Evolutionary conservation across 441 rosid genomes (phyloP).

Genomic region (Brassica balearica): DNA sequence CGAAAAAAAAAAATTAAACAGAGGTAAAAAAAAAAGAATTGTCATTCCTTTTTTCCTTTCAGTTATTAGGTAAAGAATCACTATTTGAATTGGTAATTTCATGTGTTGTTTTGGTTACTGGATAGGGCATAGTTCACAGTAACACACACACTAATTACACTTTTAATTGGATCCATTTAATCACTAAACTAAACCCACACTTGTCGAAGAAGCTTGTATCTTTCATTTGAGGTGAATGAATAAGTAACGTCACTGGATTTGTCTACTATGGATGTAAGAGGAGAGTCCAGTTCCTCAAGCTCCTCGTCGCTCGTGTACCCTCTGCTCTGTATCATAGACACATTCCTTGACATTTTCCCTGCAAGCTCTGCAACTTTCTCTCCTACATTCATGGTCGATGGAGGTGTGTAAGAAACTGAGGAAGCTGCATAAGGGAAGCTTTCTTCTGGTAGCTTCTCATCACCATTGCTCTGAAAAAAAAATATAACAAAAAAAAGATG

Average conservation of each 20-base stretch:
- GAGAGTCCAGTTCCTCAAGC: constrained; percentile 78
- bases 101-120: background rate
- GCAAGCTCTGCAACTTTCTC: constrained; percentile 68
- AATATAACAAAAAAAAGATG: constrained; percentile 10
- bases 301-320: constrained; percentile 94
- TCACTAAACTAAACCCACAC: constrained; percentile 55
- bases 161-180: constrained; percentile 8
- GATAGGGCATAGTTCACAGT: background rate
- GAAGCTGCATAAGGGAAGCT: constrained; percentile 83
- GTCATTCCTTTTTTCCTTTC: no score
- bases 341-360: constrained; percentile 56
- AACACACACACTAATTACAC: constrained; percentile 21
- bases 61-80: background rate
- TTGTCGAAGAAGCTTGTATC: constrained; percentile 82
- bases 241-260: constrained; percentile 37
- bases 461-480: constrained; percentile 55
- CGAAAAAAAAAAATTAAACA: no score
- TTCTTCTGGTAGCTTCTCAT: constrained; percentile 63
- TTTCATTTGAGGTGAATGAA: constrained; percentile 48
- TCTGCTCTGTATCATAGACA: constrained; percentile 70
- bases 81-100: background rate
- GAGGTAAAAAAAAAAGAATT: no score
- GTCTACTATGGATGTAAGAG: constrained; percentile 65
- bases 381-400: constrained; percentile 62
- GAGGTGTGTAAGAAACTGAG: constrained; percentile 62